Evolutionary conservation across 163 green algal species (phyloP), one percentile per base, ranked within the genome.

Genomic region (Chlamydomonas reinhardtii): DNA sequence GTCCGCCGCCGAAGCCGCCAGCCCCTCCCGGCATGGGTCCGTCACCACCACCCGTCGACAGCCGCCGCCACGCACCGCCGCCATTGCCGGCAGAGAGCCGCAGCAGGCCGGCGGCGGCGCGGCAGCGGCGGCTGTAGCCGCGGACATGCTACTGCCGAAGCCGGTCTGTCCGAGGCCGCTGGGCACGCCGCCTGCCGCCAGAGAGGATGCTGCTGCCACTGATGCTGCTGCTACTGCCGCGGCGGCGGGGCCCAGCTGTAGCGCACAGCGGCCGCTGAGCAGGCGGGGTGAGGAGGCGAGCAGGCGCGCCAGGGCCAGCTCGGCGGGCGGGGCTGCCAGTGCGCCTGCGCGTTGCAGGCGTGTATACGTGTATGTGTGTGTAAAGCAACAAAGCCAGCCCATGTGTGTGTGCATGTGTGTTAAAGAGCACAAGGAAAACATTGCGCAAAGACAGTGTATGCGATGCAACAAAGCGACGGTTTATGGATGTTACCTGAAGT

Each of bases 281-380:
- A 86, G 25, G 22, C 54, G 34, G 0, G 80, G 69, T 4, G 69
- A 78, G 25, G 80, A 32, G 29, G 73, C 17, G 11, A 86, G 20
- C 25, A 86, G 68, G 69, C 80, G 80, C 1, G 80, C 80, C 43
- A 86, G 80, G 19, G 80, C 80, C 2, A 86, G 69, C 16, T 71
- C 65, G 16, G 54, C 80, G 2, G 80, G 54, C 0, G 80, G 34
- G 11, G 78, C 32, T 3, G 9, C 16, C 1, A 29, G 37, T 0
- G 32, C 31, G 52, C 73, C 73, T 80, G 73, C 37, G 73, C 37
- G 39, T 48, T 5, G 39, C 39, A 48, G 5, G 39, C 39, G 39
- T 48, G 39, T 8, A 48, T 8, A 48, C 39, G 8, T 14, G 5
- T 48, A 35, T 25, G 2, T 9, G 61, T 22, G 61, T 20, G 48